Percentiles rank a stretch among this genome's conserved stretches.
Evolutionary conservation across 78 protist genomes (phyloP).

Genomic region (Speleostelium caveatum): DNA sequence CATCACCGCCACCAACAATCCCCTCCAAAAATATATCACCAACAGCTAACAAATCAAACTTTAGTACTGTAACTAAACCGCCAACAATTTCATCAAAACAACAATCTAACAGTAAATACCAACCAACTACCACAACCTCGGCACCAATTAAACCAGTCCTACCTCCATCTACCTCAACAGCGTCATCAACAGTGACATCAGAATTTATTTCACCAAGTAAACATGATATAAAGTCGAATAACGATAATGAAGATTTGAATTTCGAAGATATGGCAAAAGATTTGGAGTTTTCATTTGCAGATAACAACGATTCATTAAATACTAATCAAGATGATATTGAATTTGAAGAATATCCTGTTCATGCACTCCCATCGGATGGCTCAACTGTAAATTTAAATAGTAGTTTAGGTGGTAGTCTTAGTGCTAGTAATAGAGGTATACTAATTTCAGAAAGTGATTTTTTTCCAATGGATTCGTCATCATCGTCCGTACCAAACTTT

Average conservation of each 20-base stretch:
- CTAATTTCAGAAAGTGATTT: too few relatives aligned
- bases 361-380: too few relatives aligned
- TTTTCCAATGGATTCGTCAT: too few relatives aligned
- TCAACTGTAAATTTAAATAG: too few relatives aligned
- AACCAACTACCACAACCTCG: too few relatives aligned
- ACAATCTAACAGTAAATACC: not conserved
- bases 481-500: too few relatives aligned
- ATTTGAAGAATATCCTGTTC: not conserved
- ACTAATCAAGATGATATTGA: not conserved
- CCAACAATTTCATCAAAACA: too few relatives aligned
- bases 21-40: not conserved
- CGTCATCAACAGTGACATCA: not conserved
- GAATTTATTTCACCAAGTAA: not conserved
- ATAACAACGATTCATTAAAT: too few relatives aligned
- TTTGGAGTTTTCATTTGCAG: not conserved
- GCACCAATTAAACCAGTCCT: too few relatives aligned
- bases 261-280: not conserved
- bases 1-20: not conserved
- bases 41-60: not conserved
- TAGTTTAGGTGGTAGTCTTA: too few relatives aligned
- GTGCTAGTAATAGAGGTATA: too few relatives aligned
- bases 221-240: too few relatives aligned
- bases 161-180: not conserved
- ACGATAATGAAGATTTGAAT: not conserved
- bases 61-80: not conserved